Evolutionary conservation across 306 rosid genomes (phyloP).

Genomic region (Abrus precatorius): DNA sequence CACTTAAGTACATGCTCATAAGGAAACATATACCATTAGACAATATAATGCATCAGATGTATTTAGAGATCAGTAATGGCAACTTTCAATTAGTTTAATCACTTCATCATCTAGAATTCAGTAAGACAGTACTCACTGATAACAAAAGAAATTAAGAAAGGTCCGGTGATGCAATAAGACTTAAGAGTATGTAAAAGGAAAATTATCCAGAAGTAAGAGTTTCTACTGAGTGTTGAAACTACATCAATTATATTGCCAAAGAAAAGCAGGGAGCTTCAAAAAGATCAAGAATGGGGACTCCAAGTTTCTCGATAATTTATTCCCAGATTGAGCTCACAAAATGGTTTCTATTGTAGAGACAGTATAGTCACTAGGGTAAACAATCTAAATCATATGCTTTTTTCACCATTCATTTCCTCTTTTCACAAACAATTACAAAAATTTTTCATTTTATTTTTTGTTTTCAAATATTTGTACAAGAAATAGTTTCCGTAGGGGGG

Average conservation of each 20-base stretch:
- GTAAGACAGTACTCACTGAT: not conserved
- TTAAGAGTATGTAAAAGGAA: not conserved
- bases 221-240: not conserved
- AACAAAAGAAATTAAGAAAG: not conserved
- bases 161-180: not conserved
- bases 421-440: not conserved
- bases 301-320: not conserved
- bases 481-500: not conserved
- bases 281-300: slow-evolving; percentile 1
- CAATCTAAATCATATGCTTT: slow-evolving; percentile 1
- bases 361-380: slow-evolving; percentile 4
- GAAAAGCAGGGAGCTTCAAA: slow-evolving; percentile 13
- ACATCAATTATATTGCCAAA: not conserved
- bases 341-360: not conserved
- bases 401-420: not conserved
- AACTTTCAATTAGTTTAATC: slow-evolving; percentile 33
- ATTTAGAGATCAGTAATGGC: slow-evolving; percentile 6
- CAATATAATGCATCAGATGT: slow-evolving; percentile 16
- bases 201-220: not conserved
- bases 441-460: not conserved
- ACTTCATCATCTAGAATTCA: slow-evolving; percentile 13
- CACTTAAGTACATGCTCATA: not conserved
- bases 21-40: not conserved
- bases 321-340: not conserved
- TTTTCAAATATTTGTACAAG: not conserved